These are phyloP conservation scores for Cicer yamashitae DNA, from an alignment of 306 rosid genomes.

Conservation along the genomic window DNA sequence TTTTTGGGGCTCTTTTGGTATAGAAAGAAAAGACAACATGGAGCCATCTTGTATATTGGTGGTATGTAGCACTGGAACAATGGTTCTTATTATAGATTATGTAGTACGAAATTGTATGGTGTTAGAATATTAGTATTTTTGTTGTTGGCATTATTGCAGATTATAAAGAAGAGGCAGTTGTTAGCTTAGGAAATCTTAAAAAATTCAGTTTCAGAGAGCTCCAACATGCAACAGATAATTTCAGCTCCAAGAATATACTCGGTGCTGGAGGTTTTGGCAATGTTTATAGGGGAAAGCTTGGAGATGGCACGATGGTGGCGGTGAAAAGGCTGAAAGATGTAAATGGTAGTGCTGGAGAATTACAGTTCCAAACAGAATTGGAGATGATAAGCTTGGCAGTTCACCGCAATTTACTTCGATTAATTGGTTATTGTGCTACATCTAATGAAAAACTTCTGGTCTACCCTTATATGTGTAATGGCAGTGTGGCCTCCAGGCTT, in stretches of 20 bases:
- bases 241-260: conserved; percentile 82
- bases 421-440: conserved; percentile 89
- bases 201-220: conserved; percentile 84
- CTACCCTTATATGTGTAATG: conserved; percentile 95
- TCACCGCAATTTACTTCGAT: conserved; percentile 84
- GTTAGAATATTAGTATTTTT: background rate
- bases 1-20: conserved; percentile 64
- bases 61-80: conserved; percentile 56
- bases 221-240: conserved; percentile 78
- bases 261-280: conserved; percentile 99
- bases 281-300: conserved; percentile 88
- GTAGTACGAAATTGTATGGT: conserved; percentile 5
- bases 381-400: conserved; percentile 99
- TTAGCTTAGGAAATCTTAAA: conserved; percentile 84
- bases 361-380: conserved; percentile 87
- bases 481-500: conserved; percentile 93
- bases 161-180: conserved; percentile 78
- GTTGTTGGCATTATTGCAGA: conserved; percentile 53
- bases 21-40: conserved; percentile 65
- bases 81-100: conserved; percentile 17
- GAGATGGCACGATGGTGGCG: conserved; percentile 82
- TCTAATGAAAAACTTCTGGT: conserved; percentile 84
- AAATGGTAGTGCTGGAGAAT: conserved; percentile 86
- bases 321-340: conserved; percentile 95
- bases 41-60: conserved; percentile 63